Evolutionary conservation across 192 early-diverging fungal species (phyloP), one percentile per base, ranked within the genome.

Genomic region (Polychytrium aggregatum): DNA sequence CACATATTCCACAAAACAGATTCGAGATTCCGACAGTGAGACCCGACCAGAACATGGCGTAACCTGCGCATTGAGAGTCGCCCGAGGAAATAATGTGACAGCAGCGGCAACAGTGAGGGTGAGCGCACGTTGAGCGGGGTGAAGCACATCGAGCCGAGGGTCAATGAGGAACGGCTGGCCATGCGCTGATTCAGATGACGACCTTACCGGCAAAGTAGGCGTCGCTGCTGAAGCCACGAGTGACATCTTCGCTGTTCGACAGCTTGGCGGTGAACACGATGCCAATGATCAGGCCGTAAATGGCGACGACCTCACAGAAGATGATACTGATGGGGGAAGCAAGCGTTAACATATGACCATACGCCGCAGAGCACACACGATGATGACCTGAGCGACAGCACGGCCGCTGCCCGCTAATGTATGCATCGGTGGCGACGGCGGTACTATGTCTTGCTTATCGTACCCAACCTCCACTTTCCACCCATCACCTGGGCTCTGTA

Each of bases 251-350:
- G n/a, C n/a, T n/a, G n/a, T n/a, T n/a, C n/a, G n/a, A n/a, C 9
- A 95, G 56, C 60, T 92, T 94, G 10, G 87, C 72, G 7, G 86
- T 86, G 60, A 92, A 95, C 29, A 98, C 88, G 54, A 98, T 98
- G 20, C 90, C 88, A 79, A 98, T 94, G 56, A 98, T 96, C 22
- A 98, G 76, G 47, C 94, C 94, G 70, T 98, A 98, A 53, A 98
- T 98, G 52, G 92, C 94, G 10, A 98, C 94, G 41, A 96, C 95
- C 71, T 98, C 95, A 69, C 92, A 98, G 59, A 98, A 98, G 62
- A 96, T 98, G 53, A 98, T 92, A 56, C 87, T 83, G 52, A 28
- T 31, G 13, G 35, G 27, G 2, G 27, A 30, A 31, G 41, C 5
- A 14, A 58, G 55, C 9, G 33, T 37, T 2, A 6, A n/a, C n/a